Base-by-base conservation (phyloP, 2,329 filamentous ascomycete species). In the Diaporthe citriasiana region DNA sequence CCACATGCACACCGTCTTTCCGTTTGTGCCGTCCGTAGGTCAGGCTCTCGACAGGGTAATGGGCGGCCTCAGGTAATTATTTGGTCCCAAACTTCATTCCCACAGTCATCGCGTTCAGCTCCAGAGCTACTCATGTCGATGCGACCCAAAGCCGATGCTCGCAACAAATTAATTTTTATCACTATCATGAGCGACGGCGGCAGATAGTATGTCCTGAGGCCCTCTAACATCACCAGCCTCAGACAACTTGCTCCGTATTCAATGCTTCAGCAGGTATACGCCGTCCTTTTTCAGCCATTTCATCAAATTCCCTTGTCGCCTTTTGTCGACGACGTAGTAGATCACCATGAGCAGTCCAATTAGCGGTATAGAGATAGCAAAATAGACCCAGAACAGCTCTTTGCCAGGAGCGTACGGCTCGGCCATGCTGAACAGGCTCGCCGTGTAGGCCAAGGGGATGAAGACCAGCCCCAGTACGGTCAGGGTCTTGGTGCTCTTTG, bases 1-100 rank as follows among this genome's bases (percentile, higher is more conserved):
- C 57, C 38, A 30, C n/a, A n/a, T n/a, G n/a, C n/a, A n/a, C 57
- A 60, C 38, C 57, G 57, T 42, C 55, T 38, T 35, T 59, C 12
- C 15, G 9, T 59, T 19, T 38, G 55, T 40, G 15, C 25, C 38
- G 38, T 38, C 38, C 12, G 10, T 12, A 38, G 38, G 38, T 9
- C 38, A 38, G 38, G 38, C 10, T 38, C 38, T 38, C 38, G 25
- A 27, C 50, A 53, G 50, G 25, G 50, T 9, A 38, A 35, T 6
- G 9, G 9, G 8, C 8, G n/a, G 53, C 8, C 30, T 56, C n/a
- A 35, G 30, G 53, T 56, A 56, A 56, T 56, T 56, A 17, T 35
- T 35, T 35, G 33, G 30, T 5, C 15, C 27, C 53, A 56, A 13
- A 15, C 30, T 7, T 13, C 13, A 30, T 15, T 56, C 19, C 6